Percentiles rank a stretch among this genome's conserved stretches.
These are phyloP conservation scores for Bruguiera hainesii DNA, from an alignment of 441 rosid species.

Conservation along the genomic window DNA sequence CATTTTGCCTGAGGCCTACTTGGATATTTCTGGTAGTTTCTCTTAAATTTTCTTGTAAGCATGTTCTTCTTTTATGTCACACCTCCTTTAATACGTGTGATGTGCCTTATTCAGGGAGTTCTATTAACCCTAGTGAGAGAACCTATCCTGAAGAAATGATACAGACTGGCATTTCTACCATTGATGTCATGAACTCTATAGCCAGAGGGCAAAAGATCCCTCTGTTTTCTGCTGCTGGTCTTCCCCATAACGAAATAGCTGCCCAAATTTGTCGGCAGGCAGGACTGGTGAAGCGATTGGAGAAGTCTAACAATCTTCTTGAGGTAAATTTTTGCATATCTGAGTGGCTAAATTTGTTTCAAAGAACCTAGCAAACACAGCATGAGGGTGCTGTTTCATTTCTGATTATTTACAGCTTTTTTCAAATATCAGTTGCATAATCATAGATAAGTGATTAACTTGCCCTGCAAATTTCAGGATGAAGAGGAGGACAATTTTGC, in stretches of 20 bases:
- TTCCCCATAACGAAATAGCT: conserved; percentile 98
- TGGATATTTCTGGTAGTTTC: conserved; percentile 84
- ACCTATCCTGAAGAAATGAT: conserved; percentile 99
- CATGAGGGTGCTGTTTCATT: conserved; percentile 3
- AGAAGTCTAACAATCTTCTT: conserved; percentile 70
- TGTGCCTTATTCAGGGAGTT: conserved; percentile 59
- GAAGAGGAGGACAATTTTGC: conserved; percentile 95
- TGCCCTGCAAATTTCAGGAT: conserved; percentile 42
- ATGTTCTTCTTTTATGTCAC: neutral
- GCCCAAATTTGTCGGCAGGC: conserved; percentile 99
- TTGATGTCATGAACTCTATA: conserved; percentile 99
- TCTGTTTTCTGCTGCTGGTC: conserved; percentile 99
- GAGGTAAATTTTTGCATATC: conserved; percentile 38
- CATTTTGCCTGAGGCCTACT: conserved; percentile 94
- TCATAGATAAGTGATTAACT: conserved; percentile 3
- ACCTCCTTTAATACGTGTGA: neutral
- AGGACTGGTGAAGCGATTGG: conserved; percentile 94
- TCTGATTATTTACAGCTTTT: neutral
- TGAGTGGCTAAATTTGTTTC: neutral
- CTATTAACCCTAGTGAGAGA: conserved; percentile 99
- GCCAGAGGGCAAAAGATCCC: conserved; percentile 99
- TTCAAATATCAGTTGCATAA: neutral
- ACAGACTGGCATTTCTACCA: conserved; percentile 98
- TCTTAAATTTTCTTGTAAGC: neutral
- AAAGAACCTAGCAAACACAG: too few relatives aligned